Base-by-base conservation (phyloP, 805 yeast genomes). In the Lipomyces yamanashiensis region DNA sequence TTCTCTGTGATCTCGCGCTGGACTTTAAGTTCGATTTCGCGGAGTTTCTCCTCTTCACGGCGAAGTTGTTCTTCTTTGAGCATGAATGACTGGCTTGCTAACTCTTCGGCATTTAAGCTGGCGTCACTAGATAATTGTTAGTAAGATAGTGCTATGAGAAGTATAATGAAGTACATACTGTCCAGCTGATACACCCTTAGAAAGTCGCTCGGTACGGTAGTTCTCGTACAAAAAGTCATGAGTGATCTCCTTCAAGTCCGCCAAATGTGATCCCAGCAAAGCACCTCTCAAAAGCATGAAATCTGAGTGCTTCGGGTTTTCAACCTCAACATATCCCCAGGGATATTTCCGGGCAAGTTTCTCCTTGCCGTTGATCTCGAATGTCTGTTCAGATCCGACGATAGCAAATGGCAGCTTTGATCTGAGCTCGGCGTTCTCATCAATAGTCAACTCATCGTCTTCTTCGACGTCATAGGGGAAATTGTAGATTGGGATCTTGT, bases 211-310 rank as follows among this genome's bases (percentile, higher is more conserved):
- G 21, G 95, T 87, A 77, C 96, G 84, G 74, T 88, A 89, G 62
- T 87, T 85, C 73, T 89, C 96, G 75, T 89, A 89, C 59, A 89
- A 77, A 75, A 85, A 80, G 70, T 86, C 89, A 71, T 88, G 91
- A 36, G 96, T 90, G 63, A 88, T 79, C 71, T 89, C 96, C 76
- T 89, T 88, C 72, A 89, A 84, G 71, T 89, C 95, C 73, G 86
- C 88, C 69, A 89, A 78, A 74, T 90, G 96, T n/a, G 92, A 84
- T 7, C 96, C 96, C 72, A 90, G 84, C 47, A 90, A 74, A 2
- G 89, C 93, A 54, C 87, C 82, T 67, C 87, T 85, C 71, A 90
- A 78, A 17, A 83, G 71, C 49, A 62, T 64, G 63, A 71, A 73
- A 70, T 73, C 83, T 58, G 75, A 76, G 70, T 72, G 77, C 61